These are phyloP conservation scores for Saccharomyces hybrid DNA, from an alignment of 1,139 yeast species.

Conservation along the genomic window DNA sequence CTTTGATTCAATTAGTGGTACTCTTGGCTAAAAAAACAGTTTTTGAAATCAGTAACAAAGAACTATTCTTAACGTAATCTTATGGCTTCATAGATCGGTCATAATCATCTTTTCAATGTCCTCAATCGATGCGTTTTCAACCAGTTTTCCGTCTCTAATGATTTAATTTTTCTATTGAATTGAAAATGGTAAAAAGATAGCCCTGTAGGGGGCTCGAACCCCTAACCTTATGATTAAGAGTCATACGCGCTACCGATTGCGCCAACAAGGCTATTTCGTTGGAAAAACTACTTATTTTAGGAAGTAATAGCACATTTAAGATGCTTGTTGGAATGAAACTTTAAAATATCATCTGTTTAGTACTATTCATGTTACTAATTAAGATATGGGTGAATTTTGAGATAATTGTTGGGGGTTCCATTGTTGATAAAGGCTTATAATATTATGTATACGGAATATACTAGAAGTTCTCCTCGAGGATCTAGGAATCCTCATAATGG, in stretches of 20 bases:
- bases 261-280: constrained; percentile 35
- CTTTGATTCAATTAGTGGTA: background rate
- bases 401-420: background rate
- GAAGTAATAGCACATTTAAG: no score
- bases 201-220: constrained; percentile 43
- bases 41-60: background rate
- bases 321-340: no score
- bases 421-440: background rate
- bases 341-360: no score
- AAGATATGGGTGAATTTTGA: background rate
- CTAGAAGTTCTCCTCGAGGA: background rate
- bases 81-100: background rate
- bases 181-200: constrained; percentile 18
- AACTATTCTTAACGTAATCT: background rate
- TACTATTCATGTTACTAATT: no score
- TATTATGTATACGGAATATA: background rate
- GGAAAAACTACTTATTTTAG: background rate
- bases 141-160: background rate
- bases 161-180: background rate
- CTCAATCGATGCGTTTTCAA: background rate
- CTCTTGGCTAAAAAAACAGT: background rate
- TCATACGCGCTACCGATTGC: constrained; percentile 43
- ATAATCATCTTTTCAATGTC: background rate
- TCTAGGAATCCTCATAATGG: background rate
- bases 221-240: constrained; percentile 41